These are phyloP conservation scores for Bjerkandera adusta DNA, from an alignment of 1,284 basidiomycete species.

Conservation along the genomic window DNA sequence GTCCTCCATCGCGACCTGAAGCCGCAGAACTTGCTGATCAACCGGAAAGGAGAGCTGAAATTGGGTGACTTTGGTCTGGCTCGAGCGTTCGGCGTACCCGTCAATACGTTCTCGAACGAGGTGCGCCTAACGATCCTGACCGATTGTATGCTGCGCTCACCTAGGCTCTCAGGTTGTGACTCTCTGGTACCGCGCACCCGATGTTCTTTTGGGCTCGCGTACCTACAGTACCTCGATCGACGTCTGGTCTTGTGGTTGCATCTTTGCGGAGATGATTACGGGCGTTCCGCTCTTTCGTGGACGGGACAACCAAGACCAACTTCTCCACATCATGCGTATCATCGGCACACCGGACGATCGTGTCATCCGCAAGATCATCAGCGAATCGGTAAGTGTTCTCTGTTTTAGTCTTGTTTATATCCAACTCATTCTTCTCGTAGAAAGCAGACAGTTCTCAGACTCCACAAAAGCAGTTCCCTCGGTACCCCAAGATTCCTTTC, in stretches of 20 bases:
- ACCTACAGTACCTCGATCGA: slow-evolving; percentile 99
- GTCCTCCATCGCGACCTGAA: slow-evolving; percentile 97
- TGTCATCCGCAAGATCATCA: slow-evolving; percentile 85
- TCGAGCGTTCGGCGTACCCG: slow-evolving; percentile 92
- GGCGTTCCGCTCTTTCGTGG: slow-evolving; percentile 97
- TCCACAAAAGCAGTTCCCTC: slow-evolving; percentile 73
- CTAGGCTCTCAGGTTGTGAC: slow-evolving; percentile 82
- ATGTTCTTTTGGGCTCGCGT: slow-evolving; percentile 94
- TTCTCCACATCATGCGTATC: slow-evolving; percentile 96
- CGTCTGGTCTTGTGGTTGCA: slow-evolving; percentile 99
- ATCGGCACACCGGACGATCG: slow-evolving; percentile 94
- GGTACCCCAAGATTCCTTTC: slow-evolving; percentile 90
- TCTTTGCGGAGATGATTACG: slow-evolving; percentile 98
- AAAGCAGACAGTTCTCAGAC: slow-evolving; percentile 39
- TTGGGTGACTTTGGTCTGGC: slow-evolving; percentile 96
- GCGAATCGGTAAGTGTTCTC: slow-evolving; percentile 77
- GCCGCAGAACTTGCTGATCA: slow-evolving; percentile 97
- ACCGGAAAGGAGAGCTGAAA: slow-evolving; percentile 96
- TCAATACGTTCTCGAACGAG: slow-evolving; percentile 96
- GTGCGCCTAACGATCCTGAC: slow-evolving; percentile 39
- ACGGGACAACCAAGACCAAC: slow-evolving; percentile 96
- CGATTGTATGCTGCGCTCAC: slow-evolving; percentile 3
- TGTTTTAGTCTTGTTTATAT: background rate
- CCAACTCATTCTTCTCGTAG: slow-evolving; percentile 1
- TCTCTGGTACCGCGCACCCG: slow-evolving; percentile 98